Base-by-base conservation (phyloP, 306 rosid genomes). In the Lupinus albus region DNA sequence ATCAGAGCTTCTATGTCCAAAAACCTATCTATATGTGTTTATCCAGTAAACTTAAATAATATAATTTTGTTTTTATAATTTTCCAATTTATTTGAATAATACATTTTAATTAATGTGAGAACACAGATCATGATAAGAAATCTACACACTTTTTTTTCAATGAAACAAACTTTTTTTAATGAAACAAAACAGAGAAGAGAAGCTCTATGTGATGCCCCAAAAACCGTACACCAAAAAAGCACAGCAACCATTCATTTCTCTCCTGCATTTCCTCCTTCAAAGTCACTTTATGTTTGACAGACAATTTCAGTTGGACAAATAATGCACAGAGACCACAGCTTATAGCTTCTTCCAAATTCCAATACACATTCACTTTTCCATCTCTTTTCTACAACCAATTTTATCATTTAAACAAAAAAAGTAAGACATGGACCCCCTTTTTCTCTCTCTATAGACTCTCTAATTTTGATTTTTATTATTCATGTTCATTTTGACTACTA, bases 261-360 rank as follows among this genome's bases (percentile, higher is more conserved):
- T 58, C 76, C 75, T 76, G 42, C 80, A 83, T 82, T 85, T 67
- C 69, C 80, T 70, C 65, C 78, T 25, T 25, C 30, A 67, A 69
- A 70, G 66, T 79, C 76, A 81, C 89, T 65, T 84, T 75, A 75
- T 89, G 89, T 74, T 25, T 65, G 47, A 42, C 83, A 73, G 71
- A 78, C 78, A 70, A 48, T 74, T 71, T 3, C 64, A 60, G 70
- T 58, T 77, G 44, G 36, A 54, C 74, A 73, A 44, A 39, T 17
- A 61, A 53, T 53, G 42, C 33, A 0, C 54, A 53, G 11, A 25
- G 57, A 67, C 11, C 63, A 59, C 72, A 36, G 4, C 30, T 25
- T 25, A 25, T 25, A 25, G 30, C 30, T 25, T 25, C 30, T 25
- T 25, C 30, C 0, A 25, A 3, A 3, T 25, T 25, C 30, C 0